Evolutionary conservation across 176 grass and related monocot species (phyloP), one percentile per base, ranked within the genome.

Genomic region (Oryza coarctata): DNA sequence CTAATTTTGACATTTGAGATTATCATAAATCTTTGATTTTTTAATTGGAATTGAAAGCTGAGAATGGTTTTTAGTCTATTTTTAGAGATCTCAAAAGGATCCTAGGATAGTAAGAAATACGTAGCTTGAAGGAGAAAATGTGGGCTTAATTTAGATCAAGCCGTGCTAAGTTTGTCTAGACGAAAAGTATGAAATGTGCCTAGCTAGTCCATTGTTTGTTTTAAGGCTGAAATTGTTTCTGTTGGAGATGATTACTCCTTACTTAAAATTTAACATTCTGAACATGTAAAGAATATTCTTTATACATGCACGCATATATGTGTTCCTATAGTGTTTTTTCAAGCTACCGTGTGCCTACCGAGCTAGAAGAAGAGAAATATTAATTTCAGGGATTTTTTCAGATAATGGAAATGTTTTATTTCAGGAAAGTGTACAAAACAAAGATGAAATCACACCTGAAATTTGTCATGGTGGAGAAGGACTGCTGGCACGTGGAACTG

Each of bases 401-500:
- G 32, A 33, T 33, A 33, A 36, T 36, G 5, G 35, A 25, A 65
- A 17, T 49, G 1, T 49, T 49, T 49, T 14, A 49, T 49, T 36
- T 67, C 28, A 22, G 25, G 22, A 11, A 43, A 55, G 76, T 22
- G 23, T 23, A 39, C 13, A 49, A 26, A 71, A 70, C 4, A 36
- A 84, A 65, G 34, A 72, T 45, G 55, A 27, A 86, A 82, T 86
- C 73, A 95, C 96, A 99, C 96, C 93, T 86, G 84, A 78, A 91
- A 91, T 67, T 99, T 99, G 29, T 94, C 89, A 61, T 90, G 64
- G 84, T 93, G 93, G 17, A 93, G 89, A 43, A 99, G 82, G 80
- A 94, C 92, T 23, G 87, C 85, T 31, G 92, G 92, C 57, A 92
- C 85, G 73, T 91, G 93, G 74, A 88, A 94, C 15, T 88, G 89